Evolutionary conservation across 192 early-diverging fungal species (phyloP).

Genomic region (Umbelopsis sp.): DNA sequence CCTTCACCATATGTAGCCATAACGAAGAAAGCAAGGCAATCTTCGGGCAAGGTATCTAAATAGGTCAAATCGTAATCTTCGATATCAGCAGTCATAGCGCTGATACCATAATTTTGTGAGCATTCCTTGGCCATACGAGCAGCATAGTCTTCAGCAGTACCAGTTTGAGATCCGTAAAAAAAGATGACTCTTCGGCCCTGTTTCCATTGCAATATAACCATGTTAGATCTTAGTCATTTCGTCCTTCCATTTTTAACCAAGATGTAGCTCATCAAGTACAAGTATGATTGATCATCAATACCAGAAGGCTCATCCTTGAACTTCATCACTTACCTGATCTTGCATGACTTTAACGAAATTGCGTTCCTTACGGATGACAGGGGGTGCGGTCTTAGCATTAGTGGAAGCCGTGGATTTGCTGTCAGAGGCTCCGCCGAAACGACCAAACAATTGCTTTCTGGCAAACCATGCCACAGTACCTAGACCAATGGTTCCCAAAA

Average conservation of each 20-base stretch:
- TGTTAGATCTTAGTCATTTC: neutral
- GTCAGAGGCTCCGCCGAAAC: neutral
- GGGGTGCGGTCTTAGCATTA: conserved; percentile 30
- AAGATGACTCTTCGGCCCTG: conserved; percentile 78
- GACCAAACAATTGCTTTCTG: conserved; percentile 28
- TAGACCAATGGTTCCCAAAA: conserved; percentile 50
- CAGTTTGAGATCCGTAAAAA: conserved; percentile 98
- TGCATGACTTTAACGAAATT: conserved; percentile 61
- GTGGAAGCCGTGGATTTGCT: conserved; percentile 17
- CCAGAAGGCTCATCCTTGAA: neutral
- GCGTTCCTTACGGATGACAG: conserved; percentile 39
- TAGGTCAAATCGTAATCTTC: conserved; percentile 93
- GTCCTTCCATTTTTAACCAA: too few relatives aligned
- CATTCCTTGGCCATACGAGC: conserved; percentile 86
- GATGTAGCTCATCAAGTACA: neutral
- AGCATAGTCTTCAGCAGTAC: conserved; percentile 98
- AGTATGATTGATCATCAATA: neutral
- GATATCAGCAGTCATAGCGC: conserved; percentile 78
- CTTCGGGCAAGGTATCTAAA: conserved; percentile 67
- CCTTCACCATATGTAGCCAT: conserved; percentile 98
- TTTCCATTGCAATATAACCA: neutral
- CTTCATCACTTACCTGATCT: conserved; percentile 43
- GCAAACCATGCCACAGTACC: conserved; percentile 32
- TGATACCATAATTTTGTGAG: conserved; percentile 69
- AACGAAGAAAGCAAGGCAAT: conserved; percentile 84